A percentile compares a stretch with the other conserved stretches of the same genome.
Evolutionary conservation across 352 stramenopile species (phyloP).

Genomic region (Albugo laibachii): DNA sequence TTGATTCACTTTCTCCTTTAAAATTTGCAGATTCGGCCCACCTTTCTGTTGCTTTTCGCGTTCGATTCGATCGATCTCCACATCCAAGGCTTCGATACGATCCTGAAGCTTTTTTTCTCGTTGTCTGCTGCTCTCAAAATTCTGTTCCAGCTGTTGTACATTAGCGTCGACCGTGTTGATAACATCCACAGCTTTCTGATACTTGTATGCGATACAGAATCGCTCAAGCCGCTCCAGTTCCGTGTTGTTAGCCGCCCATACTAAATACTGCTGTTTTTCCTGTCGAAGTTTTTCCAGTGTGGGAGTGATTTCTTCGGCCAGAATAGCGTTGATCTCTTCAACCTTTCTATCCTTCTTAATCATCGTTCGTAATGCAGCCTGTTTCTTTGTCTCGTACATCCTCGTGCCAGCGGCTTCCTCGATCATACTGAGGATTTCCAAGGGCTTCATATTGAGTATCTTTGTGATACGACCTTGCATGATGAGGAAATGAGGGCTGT

Average conservation of each 20-base stretch:
- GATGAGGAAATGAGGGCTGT: conserved; percentile 99
- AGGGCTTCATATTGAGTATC: conserved; percentile 99
- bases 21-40: conserved; percentile 64
- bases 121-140: conserved; percentile 44
- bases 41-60: conserved; percentile 64
- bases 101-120: conserved; percentile 29
- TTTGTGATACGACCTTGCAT: conserved; percentile 99
- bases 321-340: conserved; percentile 96
- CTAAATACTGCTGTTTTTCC: conserved; percentile 96
- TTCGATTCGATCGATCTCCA: conserved; percentile 69
- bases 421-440: conserved; percentile 99
- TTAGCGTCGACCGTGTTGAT: conserved; percentile 75
- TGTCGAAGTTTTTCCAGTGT: conserved; percentile 94
- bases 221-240: conserved; percentile 94
- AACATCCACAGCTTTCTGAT: conserved; percentile 73
- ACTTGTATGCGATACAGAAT: conserved; percentile 95
- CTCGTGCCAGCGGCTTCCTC: conserved; percentile 97
- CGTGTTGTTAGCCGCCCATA: conserved; percentile 96
- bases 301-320: conserved; percentile 97
- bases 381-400: conserved; percentile 99
- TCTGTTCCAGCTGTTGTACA: conserved; percentile 77
- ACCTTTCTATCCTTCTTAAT: conserved; percentile 99
- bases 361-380: conserved; percentile 95
- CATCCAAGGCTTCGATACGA: conserved; percentile 59
- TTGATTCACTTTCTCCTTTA: conserved; percentile 57